A percentile compares a stretch with the other conserved stretches of the same genome.
phyloP scores from a whole-genome alignment of 345 rosid genomes.

The Isatis tinctoria region DNA sequence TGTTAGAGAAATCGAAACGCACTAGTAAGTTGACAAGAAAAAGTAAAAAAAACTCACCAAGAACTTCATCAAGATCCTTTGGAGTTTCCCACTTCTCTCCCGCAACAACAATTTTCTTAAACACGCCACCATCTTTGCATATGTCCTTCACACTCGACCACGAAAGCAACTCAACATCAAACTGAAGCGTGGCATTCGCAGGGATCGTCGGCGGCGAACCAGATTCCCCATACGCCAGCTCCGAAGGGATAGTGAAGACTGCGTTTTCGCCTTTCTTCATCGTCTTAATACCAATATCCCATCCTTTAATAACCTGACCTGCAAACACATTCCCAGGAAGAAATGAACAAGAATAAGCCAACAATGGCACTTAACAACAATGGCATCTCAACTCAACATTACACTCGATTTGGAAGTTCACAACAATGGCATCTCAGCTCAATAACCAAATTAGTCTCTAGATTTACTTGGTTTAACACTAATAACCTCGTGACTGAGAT shows the following conservation, averaged over 20 bases:
- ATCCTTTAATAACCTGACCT: slow-evolving; percentile 96
- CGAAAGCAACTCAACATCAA: slow-evolving; percentile 70
- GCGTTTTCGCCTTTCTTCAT: slow-evolving; percentile 97
- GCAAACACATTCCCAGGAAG: slow-evolving; percentile 4
- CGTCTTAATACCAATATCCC: slow-evolving; percentile 95
- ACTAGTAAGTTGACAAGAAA: background rate
- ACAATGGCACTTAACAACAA: background rate
- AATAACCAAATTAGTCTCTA: too few relatives aligned
- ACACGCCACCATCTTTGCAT: slow-evolving; percentile 80
- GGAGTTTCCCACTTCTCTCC: slow-evolving; percentile 88
- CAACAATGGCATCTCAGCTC: background rate
- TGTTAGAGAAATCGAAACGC: background rate
- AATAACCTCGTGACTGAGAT: too few relatives aligned
- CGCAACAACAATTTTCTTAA: slow-evolving; percentile 59
- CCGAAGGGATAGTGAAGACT: slow-evolving; percentile 75
- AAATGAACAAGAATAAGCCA: background rate
- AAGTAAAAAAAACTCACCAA: slow-evolving; percentile 34
- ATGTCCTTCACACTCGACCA: slow-evolving; percentile 86
- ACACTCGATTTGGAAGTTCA: background rate
- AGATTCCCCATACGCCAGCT: slow-evolving; percentile 75
- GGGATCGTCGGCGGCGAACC: slow-evolving; percentile 95
- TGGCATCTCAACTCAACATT: background rate
- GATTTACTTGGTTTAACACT: too few relatives aligned
- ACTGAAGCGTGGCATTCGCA: slow-evolving; percentile 79
- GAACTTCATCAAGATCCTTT: slow-evolving; percentile 75